phyloP scores from a whole-genome alignment of 495 filamentous ascomycete species.

The Glonium stellatum region DNA sequence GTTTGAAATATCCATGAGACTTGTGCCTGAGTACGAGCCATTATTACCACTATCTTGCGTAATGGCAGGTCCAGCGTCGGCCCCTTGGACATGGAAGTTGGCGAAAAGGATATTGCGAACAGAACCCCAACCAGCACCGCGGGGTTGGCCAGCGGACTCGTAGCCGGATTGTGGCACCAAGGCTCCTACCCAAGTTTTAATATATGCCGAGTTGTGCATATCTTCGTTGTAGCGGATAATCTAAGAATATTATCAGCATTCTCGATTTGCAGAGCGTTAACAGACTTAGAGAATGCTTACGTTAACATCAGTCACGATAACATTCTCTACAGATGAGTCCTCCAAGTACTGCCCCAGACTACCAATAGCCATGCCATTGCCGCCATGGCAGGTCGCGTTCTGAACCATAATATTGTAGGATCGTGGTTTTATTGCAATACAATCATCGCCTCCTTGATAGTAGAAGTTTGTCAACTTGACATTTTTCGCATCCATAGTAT shows the following conservation, averaged over 20 bases:
- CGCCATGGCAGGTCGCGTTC: slow-evolving; percentile 49
- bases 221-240: slow-evolving; percentile 44
- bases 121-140: slow-evolving; percentile 49
- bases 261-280: no score
- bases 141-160: slow-evolving; percentile 43
- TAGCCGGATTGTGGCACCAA: slow-evolving; percentile 42
- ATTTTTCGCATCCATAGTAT: slow-evolving; percentile 52
- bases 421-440: slow-evolving; percentile 52
- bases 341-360: slow-evolving; percentile 53
- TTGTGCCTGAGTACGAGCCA: slow-evolving; percentile 45
- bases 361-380: slow-evolving; percentile 53
- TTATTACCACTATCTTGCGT: slow-evolving; percentile 48
- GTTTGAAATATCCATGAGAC: slow-evolving; percentile 45
- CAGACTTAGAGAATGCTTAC: neutral
- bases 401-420: slow-evolving; percentile 46
- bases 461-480: slow-evolving; percentile 47
- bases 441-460: slow-evolving; percentile 56
- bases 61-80: slow-evolving; percentile 39
- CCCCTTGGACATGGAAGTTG: slow-evolving; percentile 46
- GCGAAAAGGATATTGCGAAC: slow-evolving; percentile 48
- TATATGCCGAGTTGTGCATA: slow-evolving; percentile 48
- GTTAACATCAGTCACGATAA: slow-evolving; percentile 42
- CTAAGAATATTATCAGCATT: slow-evolving; percentile 6
- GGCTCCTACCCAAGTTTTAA: slow-evolving; percentile 53
- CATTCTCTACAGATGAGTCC: slow-evolving; percentile 46